Percentiles rank a stretch among this genome's conserved stretches.
These are phyloP conservation scores for Rossbeevera mucosa DNA, from an alignment of 768 basidiomycete genomes.

Conservation along the genomic window DNA sequence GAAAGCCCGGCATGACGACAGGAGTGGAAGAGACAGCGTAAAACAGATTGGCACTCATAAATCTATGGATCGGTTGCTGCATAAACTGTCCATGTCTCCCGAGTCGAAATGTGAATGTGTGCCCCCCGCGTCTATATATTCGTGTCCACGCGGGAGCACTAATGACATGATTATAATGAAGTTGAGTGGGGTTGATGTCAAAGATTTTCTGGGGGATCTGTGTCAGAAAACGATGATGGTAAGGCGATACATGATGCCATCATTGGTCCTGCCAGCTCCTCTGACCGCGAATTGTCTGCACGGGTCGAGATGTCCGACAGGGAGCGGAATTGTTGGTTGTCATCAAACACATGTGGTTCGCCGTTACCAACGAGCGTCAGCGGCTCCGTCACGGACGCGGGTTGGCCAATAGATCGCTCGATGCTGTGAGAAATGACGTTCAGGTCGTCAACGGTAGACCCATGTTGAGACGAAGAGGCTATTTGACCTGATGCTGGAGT, in stretches of 20 bases:
- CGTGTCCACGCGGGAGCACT: conserved; percentile 7
- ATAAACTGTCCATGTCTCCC: conserved; percentile 19
- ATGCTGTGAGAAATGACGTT: conserved; percentile 27
- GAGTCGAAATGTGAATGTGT: conserved; percentile 12
- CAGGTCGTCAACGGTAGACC: conserved; percentile 24
- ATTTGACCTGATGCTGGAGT: conserved; percentile 35
- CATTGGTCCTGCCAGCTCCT: conserved; percentile 8
- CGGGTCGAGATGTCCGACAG: neutral
- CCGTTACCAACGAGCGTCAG: conserved; percentile 7
- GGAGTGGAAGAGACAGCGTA: conserved; percentile 12
- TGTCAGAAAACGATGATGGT: conserved; percentile 26
- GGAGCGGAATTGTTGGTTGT: conserved; percentile 13
- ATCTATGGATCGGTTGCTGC: conserved; percentile 21
- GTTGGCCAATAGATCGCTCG: conserved; percentile 18
- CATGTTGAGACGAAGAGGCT: conserved; percentile 26
- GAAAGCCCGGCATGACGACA: conserved; percentile 2
- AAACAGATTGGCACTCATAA: conserved; percentile 16
- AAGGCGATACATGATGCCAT: conserved; percentile 21
- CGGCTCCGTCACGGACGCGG: conserved; percentile 15
- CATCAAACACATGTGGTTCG: conserved; percentile 6
- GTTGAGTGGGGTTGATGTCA: conserved; percentile 44
- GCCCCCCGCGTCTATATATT: conserved; percentile 15
- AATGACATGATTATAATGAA: conserved; percentile 22
- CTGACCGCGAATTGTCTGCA: conserved; percentile 8
- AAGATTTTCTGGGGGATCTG: conserved; percentile 18